Evolutionary conservation across 257 asterid genomes (phyloP), one percentile per base, ranked within the genome.

Genomic region (Oldenlandia corymbosa): DNA sequence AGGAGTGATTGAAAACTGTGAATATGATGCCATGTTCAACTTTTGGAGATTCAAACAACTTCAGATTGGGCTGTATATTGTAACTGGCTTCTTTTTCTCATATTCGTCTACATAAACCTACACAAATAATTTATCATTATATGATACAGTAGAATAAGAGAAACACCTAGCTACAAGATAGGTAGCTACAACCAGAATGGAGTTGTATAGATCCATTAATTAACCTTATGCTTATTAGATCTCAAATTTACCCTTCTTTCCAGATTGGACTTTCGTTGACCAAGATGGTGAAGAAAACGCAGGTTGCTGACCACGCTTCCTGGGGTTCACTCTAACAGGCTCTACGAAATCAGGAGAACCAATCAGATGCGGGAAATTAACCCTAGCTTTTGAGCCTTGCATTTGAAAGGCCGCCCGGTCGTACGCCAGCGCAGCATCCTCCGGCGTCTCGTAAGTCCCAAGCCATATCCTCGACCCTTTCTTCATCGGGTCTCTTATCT

Each of bases 401-500:
- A 71, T 41, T 7, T 49, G 11, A 7, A 71, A 71, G 3, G 71
- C 75, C 9, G 62, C 66, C 27, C 10, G 56, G 45, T 71, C 75
- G 42, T 54, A 62, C 37, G 75, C 75, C 66, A 64, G 20, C 7
- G 75, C 67, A 10, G 71, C 75, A 21, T 48, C 67, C 39, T 71
- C 75, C 0, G 71, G 57, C 31, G 67, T 71, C 23, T 71, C 67
- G 0, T 64, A 71, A 5, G 71, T 71, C 5, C 75, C 71, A 13
- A 71, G 24, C 75, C 75, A 71, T 4, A 58, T 5, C 27, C 71
- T 71, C 8, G 56, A 43, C 1, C 75, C 67, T 57, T 48, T 71
- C 26, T 34, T 64, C 23, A 28, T 37, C 10, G 71, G 71, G 5
- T 57, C 60, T 20, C 71, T 64, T 49, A 71, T 71, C 70, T 71